phyloP scores from a whole-genome alignment of 148 eudicot species.

The Hydrangea macrophylla region DNA sequence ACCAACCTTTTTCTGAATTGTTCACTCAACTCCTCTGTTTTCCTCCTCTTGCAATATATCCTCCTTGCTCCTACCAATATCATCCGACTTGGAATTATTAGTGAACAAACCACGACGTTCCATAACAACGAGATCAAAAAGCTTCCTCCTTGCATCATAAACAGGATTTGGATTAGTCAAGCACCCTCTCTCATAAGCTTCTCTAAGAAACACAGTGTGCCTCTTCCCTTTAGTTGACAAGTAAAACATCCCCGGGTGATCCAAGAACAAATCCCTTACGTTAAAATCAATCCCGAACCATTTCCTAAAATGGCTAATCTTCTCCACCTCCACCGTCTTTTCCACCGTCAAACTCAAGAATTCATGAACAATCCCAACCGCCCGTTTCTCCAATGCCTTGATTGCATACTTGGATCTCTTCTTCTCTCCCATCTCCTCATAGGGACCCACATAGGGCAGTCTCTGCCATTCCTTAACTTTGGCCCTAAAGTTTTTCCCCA shows the following conservation, averaged over 20 bases:
- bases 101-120: conserved; percentile 66
- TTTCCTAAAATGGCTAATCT: conserved; percentile 87
- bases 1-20: too few species aligned
- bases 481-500: conserved; percentile 60
- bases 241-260: conserved; percentile 96
- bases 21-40: conserved; percentile 8
- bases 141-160: conserved; percentile 75
- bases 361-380: conserved; percentile 85
- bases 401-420: conserved; percentile 47
- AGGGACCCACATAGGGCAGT: conserved; percentile 66
- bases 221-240: conserved; percentile 82
- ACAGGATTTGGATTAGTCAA: conserved; percentile 72
- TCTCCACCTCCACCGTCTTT: conserved; percentile 95
- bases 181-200: conserved; percentile 83
- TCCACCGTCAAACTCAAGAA: conserved; percentile 91
- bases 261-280: conserved; percentile 84
- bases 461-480: conserved; percentile 90
- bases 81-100: conserved; percentile 19
- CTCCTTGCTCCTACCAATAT: conserved; percentile 16
- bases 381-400: conserved; percentile 70
- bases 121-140: conserved; percentile 66
- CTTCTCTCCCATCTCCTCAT: conserved; percentile 57
- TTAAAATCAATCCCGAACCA: conserved; percentile 91
- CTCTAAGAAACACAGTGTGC: conserved; percentile 83
- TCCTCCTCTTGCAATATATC: conserved; percentile 15